Conservation (phyloP, 2,329 filamentous ascomycete species). For the Amylocarpus encephaloides region DNA sequence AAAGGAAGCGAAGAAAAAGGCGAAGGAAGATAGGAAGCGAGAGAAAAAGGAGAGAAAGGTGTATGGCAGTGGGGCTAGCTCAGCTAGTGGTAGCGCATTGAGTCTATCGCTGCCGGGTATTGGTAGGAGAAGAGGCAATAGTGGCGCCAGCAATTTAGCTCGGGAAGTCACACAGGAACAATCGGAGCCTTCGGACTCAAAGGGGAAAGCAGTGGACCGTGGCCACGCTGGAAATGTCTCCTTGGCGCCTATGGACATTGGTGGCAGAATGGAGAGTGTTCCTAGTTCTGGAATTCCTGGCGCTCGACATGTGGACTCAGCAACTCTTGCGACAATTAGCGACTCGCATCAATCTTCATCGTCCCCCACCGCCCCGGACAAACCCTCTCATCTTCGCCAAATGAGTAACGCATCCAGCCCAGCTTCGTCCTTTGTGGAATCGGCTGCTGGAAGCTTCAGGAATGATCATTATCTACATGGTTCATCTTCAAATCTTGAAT, state of each 20-base stretch:
- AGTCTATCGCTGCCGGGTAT: slow-evolving; percentile 46
- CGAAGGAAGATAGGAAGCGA: slow-evolving; percentile 75
- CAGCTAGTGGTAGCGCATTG: slow-evolving; percentile 58
- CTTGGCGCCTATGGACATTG: slow-evolving; percentile 20
- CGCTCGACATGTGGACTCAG: slow-evolving; percentile 21
- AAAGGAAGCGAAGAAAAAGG: slow-evolving; percentile 78
- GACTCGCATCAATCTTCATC: slow-evolving; percentile 41
- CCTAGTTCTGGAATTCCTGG: slow-evolving; percentile 18
- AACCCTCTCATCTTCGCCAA: slow-evolving; percentile 68
- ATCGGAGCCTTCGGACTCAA: slow-evolving; percentile 36
- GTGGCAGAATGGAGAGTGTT: slow-evolving; percentile 11
- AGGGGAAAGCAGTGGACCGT: slow-evolving; percentile 67
- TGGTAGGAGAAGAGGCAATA: slow-evolving; percentile 53
- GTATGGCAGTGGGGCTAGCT: slow-evolving; percentile 39
- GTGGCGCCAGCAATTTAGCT: slow-evolving; percentile 52
- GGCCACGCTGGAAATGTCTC: slow-evolving; percentile 4
- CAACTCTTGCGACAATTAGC: slow-evolving; percentile 14
- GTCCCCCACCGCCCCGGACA: slow-evolving; percentile 44
- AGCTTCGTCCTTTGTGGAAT: slow-evolving; percentile 69
- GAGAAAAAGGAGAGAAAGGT: slow-evolving; percentile 52
- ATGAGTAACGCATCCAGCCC: slow-evolving; percentile 84
- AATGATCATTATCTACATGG: slow-evolving; percentile 31
- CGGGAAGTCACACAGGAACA: slow-evolving; percentile 48
- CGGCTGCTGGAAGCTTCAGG: slow-evolving; percentile 43
- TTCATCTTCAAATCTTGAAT: slow-evolving; percentile 40